Conservation (phyloP, 768 basidiomycete genomes). For the Phylloporus arenicola region DNA sequence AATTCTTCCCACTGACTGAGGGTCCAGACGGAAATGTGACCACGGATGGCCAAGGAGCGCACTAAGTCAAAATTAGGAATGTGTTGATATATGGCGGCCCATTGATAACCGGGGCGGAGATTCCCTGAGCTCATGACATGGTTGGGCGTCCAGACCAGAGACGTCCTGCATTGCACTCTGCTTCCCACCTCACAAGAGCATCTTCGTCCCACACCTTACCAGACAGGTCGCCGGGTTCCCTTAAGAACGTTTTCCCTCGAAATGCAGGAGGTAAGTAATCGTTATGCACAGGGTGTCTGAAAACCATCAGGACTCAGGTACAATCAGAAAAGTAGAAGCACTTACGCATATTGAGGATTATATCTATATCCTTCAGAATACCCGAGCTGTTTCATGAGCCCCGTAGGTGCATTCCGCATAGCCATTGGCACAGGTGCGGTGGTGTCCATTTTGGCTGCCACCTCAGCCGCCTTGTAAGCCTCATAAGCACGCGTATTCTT, state of each 20-base stretch:
- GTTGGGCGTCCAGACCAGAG: conserved; percentile 41
- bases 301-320: background rate
- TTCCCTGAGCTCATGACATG: background rate
- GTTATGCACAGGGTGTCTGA: conserved; percentile 61
- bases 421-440: conserved; percentile 61
- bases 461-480: conserved; percentile 68
- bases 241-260: conserved; percentile 40
- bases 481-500: conserved; percentile 79
- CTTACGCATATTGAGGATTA: conserved; percentile 54
- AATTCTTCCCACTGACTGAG: background rate
- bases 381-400: conserved; percentile 61
- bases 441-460: conserved; percentile 47
- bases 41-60: background rate
- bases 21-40: background rate
- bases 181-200: conserved; percentile 52
- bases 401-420: conserved; percentile 75
- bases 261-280: conserved; percentile 53
- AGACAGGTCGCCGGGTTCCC: conserved; percentile 36
- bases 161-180: conserved; percentile 41
- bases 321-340: background rate
- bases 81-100: background rate
- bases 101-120: background rate
- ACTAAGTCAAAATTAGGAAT: background rate
- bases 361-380: conserved; percentile 63
- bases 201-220: conserved; percentile 59